A percentile compares a stretch with the other conserved stretches of the same genome.
phyloP scores from a whole-genome alignment of 2,329 filamentous ascomycete species.

The Pyrenophora graminea region DNA sequence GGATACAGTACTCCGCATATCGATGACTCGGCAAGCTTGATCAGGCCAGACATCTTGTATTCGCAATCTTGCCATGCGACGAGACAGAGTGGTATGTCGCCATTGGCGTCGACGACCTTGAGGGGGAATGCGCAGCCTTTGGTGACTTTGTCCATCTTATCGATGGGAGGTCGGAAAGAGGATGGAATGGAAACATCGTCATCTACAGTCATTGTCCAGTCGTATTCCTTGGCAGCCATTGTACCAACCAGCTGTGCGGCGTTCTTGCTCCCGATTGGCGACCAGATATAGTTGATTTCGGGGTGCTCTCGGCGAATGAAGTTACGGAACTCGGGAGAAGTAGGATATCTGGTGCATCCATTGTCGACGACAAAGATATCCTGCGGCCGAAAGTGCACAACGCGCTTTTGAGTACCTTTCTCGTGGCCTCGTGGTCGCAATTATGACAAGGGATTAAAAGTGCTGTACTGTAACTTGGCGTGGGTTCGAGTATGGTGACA shows the following conservation, averaged over 20 bases:
- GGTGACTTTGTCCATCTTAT: slow-evolving; percentile 17
- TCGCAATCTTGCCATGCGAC: slow-evolving; percentile 25
- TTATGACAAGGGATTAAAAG: slow-evolving; percentile 15
- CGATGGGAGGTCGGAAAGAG: slow-evolving; percentile 15
- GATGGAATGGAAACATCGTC: slow-evolving; percentile 24
- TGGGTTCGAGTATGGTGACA: neutral
- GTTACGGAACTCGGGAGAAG: slow-evolving; percentile 17
- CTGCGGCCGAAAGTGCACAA: slow-evolving; percentile 18
- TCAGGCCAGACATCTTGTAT: slow-evolving; percentile 19
- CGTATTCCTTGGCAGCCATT: slow-evolving; percentile 15
- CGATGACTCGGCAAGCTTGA: slow-evolving; percentile 18
- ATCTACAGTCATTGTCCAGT: slow-evolving; percentile 24
- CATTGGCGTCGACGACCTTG: slow-evolving; percentile 20
- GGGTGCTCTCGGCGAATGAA: slow-evolving; percentile 16
- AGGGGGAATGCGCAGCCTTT: slow-evolving; percentile 24
- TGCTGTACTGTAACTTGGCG: slow-evolving; percentile 7
- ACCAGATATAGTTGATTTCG: slow-evolving; percentile 25
- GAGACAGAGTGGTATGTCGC: slow-evolving; percentile 16
- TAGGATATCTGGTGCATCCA: slow-evolving; percentile 14
- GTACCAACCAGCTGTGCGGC: slow-evolving; percentile 25
- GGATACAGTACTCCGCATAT: slow-evolving; percentile 23
- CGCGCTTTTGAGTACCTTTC: slow-evolving; percentile 12
- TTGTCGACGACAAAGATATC: slow-evolving; percentile 24
- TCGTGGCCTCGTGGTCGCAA: slow-evolving; percentile 11
- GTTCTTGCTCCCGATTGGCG: slow-evolving; percentile 24